phyloP scores from a whole-genome alignment of 192 early-diverging fungal genomes.

The Phycomyces blakesleeanus region DNA sequence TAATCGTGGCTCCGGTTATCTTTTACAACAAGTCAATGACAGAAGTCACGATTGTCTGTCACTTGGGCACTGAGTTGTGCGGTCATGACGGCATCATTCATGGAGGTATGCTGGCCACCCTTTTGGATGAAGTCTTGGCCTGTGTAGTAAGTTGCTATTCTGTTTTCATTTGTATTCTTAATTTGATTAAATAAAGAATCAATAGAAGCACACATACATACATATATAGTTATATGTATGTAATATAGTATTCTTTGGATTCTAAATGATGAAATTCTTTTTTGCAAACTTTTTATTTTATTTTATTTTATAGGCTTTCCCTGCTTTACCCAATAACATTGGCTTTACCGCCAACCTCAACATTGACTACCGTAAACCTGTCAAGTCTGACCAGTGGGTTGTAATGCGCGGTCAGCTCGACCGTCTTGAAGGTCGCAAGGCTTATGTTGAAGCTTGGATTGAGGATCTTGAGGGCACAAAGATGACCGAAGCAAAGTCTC shows the following conservation, averaged over 20 bases:
- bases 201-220: too few species aligned
- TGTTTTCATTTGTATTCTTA: too few species aligned
- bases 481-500: slow-evolving; percentile 60
- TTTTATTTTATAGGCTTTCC: slow-evolving; percentile 51
- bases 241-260: slow-evolving; percentile 4
- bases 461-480: slow-evolving; percentile 52
- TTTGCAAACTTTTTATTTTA: too few species aligned
- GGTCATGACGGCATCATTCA: slow-evolving; percentile 80
- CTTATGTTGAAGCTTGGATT: slow-evolving; percentile 55
- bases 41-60: slow-evolving; percentile 48
- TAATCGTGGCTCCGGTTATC: slow-evolving; percentile 48
- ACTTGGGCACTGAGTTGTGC: slow-evolving; percentile 66
- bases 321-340: slow-evolving; percentile 59
- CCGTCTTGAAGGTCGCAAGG: slow-evolving; percentile 67
- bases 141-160: slow-evolving; percentile 41
- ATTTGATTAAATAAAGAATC: slow-evolving; percentile 1
- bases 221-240: too few species aligned
- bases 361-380: slow-evolving; percentile 70
- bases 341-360: slow-evolving; percentile 77
- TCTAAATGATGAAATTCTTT: background rate
- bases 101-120: slow-evolving; percentile 70
- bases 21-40: slow-evolving; percentile 48
- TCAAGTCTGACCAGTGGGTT: slow-evolving; percentile 56
- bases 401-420: slow-evolving; percentile 50
- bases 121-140: slow-evolving; percentile 66